phyloP scores from a whole-genome alignment of 164 flowering plant species.

The Annona cherimola region DNA sequence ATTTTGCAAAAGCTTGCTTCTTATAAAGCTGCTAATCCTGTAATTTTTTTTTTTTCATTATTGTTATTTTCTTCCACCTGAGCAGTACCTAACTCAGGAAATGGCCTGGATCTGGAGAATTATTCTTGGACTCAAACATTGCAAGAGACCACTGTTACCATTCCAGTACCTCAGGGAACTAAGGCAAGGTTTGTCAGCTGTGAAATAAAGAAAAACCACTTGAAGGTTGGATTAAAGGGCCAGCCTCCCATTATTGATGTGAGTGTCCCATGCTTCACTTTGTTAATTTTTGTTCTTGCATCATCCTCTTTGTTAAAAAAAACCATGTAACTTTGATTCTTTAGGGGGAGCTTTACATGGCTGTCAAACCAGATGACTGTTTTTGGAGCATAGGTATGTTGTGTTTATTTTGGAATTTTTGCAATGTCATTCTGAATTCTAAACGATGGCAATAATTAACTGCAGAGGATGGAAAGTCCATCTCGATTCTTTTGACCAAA shows the following conservation, averaged over 20 bases:
- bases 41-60: background rate
- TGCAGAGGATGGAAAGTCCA: slow-evolving; percentile 74
- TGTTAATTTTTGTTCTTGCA: background rate
- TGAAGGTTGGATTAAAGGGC: slow-evolving; percentile 88
- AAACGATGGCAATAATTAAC: background rate
- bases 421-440: background rate
- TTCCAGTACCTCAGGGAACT: slow-evolving; percentile 83
- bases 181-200: slow-evolving; percentile 66
- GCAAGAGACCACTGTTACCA: slow-evolving; percentile 62
- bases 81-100: slow-evolving; percentile 72
- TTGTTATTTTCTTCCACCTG: background rate
- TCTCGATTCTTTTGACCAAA: slow-evolving; percentile 77
- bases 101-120: slow-evolving; percentile 87
- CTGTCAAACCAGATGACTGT: slow-evolving; percentile 81
- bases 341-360: slow-evolving; percentile 69
- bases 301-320: too few species aligned
- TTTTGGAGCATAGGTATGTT: slow-evolving; percentile 91
- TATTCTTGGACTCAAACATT: slow-evolving; percentile 88
- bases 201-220: slow-evolving; percentile 78
- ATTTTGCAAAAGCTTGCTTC: too few species aligned
- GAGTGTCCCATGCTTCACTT: slow-evolving; percentile 14
- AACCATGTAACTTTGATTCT: background rate
- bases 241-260: slow-evolving; percentile 93
- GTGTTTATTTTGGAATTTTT: background rate
- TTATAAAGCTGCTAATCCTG: too few species aligned